Conservation (phyloP, 2,329 filamentous ascomycete species). For the Aspergillus pseudoterreus region DNA sequence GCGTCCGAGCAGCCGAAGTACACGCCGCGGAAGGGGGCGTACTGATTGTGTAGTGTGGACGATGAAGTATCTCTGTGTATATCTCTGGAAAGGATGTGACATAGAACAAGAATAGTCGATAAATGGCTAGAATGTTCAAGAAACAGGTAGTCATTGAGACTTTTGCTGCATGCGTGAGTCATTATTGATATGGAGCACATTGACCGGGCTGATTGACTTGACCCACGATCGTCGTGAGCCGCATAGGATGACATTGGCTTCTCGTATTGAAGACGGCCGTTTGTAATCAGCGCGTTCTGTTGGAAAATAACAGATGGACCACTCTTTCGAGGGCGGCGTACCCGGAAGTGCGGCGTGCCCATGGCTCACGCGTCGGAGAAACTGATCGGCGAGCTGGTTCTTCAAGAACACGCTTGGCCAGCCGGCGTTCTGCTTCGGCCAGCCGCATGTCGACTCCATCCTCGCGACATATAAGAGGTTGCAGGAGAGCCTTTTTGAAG, state of each 20-base stretch:
- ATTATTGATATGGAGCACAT: too few relatives aligned
- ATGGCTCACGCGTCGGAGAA: slow-evolving; percentile 47
- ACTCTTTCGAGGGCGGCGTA: slow-evolving; percentile 33
- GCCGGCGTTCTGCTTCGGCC: slow-evolving; percentile 49
- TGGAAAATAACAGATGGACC: slow-evolving; percentile 18
- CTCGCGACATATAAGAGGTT: slow-evolving; percentile 46
- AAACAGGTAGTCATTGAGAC: too few relatives aligned
- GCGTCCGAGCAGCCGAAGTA: slow-evolving; percentile 48
- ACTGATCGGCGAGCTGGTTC: slow-evolving; percentile 48
- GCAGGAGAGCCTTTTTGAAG: slow-evolving; percentile 43
- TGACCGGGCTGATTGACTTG: too few relatives aligned
- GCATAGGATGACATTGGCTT: too few relatives aligned
- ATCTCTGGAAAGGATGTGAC: too few relatives aligned
- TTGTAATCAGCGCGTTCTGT: too few relatives aligned
- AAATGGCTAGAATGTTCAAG: too few relatives aligned
- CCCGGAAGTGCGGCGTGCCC: slow-evolving; percentile 44
- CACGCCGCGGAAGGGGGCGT: slow-evolving; percentile 47
- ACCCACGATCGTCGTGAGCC: too few relatives aligned
- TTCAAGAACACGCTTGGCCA: slow-evolving; percentile 52
- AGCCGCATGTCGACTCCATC: slow-evolving; percentile 47
- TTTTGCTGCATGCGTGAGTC: too few relatives aligned
- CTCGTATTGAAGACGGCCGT: too few relatives aligned
- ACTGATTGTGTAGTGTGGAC: slow-evolving; percentile 32
- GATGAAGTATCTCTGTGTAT: too few relatives aligned
- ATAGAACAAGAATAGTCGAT: too few relatives aligned